Evolutionary conservation across 1,284 basidiomycete species (phyloP), one percentile per base, ranked within the genome.

Genomic region (Chalciporus sp.): DNA sequence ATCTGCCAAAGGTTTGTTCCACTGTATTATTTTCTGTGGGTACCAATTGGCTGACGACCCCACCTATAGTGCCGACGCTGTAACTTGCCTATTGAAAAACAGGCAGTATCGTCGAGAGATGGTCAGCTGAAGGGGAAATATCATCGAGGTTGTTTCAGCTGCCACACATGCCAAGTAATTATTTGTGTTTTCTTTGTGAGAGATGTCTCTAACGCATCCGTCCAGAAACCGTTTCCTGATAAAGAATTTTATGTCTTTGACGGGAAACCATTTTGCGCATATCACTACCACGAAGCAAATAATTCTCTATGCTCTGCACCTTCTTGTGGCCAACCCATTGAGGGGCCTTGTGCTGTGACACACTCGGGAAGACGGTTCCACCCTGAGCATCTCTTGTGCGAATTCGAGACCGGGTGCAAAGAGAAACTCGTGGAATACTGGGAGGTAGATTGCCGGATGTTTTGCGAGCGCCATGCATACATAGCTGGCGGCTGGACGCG

Each of bases 101-200:
- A 89, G 60, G 93, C 93, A 17, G 90, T 95, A n/a, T 93, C 89
- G 33, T 91, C 88, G 10, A 85, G 88, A 8, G 94, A 95, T 66
- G 93, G 93, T 1, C 93, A 95, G 71, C 78, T 95, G 47, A 94
- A 94, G 72, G 93, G 93, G 57, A 95, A 95, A 71, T 95, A 94
- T 72, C 93, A 95, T 68, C 83, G 85, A 51, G 85, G 87, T 41
- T 95, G 94, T 74, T 95, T 95, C 68, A 92, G 86, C 61, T 95
- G 93, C 71, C 79, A 85, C 58, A 82, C 76, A 3, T 95, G 94
- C 71, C 83, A 91, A 65, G 84, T 90, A 69, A 55, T 80, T 71
- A 42, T 42, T 37, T 53, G 41, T 17, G 14, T 58, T 47, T 20
- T 29, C 49, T 31, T 12, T n/a, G 19, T 14, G 37, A 37, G 42